A percentile compares a stretch with the other conserved stretches of the same genome.
Conservation (phyloP, 2,329 filamentous ascomycete species). For the Arthrinium phaeospermum region DNA sequence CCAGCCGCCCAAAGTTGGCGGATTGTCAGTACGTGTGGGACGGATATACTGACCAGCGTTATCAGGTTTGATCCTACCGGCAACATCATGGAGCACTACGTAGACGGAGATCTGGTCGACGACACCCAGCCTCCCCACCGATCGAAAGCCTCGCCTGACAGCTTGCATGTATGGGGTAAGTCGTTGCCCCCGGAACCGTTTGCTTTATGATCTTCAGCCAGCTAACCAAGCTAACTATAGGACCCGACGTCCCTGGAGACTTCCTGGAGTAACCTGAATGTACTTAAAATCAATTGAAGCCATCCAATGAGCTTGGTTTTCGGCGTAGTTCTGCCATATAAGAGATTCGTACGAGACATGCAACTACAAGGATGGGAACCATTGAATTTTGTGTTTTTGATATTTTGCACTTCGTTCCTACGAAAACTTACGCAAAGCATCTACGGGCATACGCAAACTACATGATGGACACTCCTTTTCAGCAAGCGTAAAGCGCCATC, state of each 20-base stretch:
- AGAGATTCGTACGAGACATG: not conserved
- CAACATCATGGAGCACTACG: slow-evolving; percentile 73
- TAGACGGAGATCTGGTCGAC: slow-evolving; percentile 70
- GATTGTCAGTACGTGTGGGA: not conserved
- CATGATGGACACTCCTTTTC: not conserved
- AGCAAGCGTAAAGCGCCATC: not conserved
- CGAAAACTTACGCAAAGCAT: not conserved
- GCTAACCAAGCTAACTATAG: not conserved
- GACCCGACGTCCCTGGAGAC: slow-evolving; percentile 32
- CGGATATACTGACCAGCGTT: not conserved
- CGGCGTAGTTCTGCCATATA: too few relatives aligned
- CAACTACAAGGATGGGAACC: not conserved
- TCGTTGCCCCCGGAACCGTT: not conserved
- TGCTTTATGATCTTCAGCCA: not conserved
- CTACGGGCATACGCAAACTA: not conserved
- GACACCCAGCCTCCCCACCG: slow-evolving; percentile 55
- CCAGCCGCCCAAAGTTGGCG: not conserved
- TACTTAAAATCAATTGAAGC: not conserved
- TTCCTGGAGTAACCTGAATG: slow-evolving; percentile 29
- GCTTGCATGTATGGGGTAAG: slow-evolving; percentile 53
- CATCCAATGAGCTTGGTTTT: not conserved
- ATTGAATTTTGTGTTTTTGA: not conserved
- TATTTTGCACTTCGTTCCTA: not conserved
- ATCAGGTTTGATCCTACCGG: slow-evolving; percentile 63
- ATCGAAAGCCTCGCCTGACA: slow-evolving; percentile 46